These are phyloP conservation scores for Penicillium sp. DNA, from an alignment of 2,329 filamentous ascomycete genomes.

Conservation along the genomic window DNA sequence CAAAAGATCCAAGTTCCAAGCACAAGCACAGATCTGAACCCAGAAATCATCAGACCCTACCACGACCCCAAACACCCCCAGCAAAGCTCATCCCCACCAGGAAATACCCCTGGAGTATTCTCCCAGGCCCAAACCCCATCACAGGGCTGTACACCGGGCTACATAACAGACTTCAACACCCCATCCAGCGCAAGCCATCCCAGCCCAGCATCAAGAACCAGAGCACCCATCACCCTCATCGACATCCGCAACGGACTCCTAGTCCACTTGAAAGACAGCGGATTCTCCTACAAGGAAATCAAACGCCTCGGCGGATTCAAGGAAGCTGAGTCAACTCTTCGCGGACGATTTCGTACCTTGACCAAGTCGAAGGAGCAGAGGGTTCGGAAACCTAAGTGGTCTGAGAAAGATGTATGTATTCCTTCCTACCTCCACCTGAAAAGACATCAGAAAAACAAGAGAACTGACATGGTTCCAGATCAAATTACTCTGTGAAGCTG, in stretches of 20 bases:
- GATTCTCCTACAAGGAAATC: slow-evolving; percentile 54
- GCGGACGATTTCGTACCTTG: slow-evolving; percentile 51
- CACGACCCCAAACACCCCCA: neutral
- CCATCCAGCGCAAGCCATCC: neutral
- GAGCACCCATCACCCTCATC: slow-evolving; percentile 17
- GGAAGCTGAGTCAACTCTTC: slow-evolving; percentile 54
- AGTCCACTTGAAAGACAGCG: slow-evolving; percentile 45
- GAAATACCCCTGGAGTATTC: no score
- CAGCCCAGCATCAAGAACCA: neutral
- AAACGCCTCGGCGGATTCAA: slow-evolving; percentile 47
- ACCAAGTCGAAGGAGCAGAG: slow-evolving; percentile 52
- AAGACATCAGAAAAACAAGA: no score
- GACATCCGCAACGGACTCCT: slow-evolving; percentile 44
- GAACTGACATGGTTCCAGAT: no score
- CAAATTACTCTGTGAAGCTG: slow-evolving; percentile 45
- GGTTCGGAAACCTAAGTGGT: slow-evolving; percentile 52
- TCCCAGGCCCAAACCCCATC: neutral
- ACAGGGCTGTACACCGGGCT: neutral
- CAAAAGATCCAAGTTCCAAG: no score
- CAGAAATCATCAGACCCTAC: neutral
- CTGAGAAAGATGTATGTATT: slow-evolving; percentile 46
- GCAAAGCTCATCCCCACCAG: neutral
- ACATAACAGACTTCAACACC: neutral
- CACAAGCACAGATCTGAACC: no score
- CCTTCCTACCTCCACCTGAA: neutral